phyloP scores from a whole-genome alignment of 257 asterid species.

The Ehretia macrophylla region DNA sequence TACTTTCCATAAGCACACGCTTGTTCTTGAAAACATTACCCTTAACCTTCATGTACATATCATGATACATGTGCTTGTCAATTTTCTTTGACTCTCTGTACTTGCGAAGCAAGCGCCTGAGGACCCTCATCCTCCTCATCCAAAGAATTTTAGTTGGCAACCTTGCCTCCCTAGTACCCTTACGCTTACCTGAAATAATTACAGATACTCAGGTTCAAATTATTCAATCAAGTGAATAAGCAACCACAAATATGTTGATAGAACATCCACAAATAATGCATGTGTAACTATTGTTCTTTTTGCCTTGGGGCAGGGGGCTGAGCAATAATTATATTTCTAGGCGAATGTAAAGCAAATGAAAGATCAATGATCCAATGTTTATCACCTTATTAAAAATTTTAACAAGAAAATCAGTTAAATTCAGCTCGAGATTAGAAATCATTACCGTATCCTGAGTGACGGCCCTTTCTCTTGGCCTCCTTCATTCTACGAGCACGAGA shows the following conservation, averaged over 20 bases:
- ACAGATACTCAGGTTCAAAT: not conserved
- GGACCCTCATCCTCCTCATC: conserved; percentile 96
- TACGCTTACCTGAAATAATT: conserved; percentile 63
- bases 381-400: no score
- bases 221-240: no score
- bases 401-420: no score
- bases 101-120: conserved; percentile 86
- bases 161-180: conserved; percentile 97
- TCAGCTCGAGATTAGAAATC: not conserved
- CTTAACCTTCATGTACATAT: conserved; percentile 97
- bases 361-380: no score
- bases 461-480: conserved; percentile 94
- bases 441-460: conserved; percentile 91
- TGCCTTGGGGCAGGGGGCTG: no score
- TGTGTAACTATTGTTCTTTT: no score
- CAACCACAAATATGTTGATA: no score
- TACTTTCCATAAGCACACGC: conserved; percentile 90
- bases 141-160: conserved; percentile 85
- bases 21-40: conserved; percentile 96
- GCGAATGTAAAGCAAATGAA: no score
- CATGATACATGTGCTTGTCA: conserved; percentile 95
- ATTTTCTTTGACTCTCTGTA: conserved; percentile 87
- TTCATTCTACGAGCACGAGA: conserved; percentile 94
- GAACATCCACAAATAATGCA: no score
- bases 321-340: no score